Base-by-base conservation (phyloP, 768 basidiomycete species). In the Aureoboletus auriporus region DNA sequence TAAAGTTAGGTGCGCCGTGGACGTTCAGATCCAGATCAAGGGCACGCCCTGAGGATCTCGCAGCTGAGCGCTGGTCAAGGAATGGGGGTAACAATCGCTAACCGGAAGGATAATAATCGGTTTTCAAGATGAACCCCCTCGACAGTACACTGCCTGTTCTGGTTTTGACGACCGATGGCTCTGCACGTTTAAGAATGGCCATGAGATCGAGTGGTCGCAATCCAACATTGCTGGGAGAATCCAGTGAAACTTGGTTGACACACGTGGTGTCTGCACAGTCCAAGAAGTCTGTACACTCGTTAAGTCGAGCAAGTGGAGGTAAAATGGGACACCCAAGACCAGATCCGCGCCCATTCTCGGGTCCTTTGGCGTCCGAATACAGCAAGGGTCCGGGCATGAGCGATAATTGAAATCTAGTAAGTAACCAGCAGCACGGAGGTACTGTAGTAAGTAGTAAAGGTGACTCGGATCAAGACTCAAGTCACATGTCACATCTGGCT, bases 1-100 rank as follows among this genome's bases (percentile, higher is more conserved):
- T 76, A 63, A 98, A 97, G 69, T 98, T 97, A 4, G 95, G 93
- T 14, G 95, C 95, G 30, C 96, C 95, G 61, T 93, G 86, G 8
- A 99, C 76, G 49, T 89, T 91, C 26, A 97, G 75, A 59, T 95
- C 92, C 2, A 98, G 78, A 63, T 95, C 90, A 37, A 93, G 73
- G 4, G 93, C 93, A 54, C 93, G 81, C 37, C 90, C 90, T 92
- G 51, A 12, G 28, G 31, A 28, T 11, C 34, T 26, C 31, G 40
- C 26, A 30, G 37, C n/a, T 53, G 42, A 59, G 42, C 41, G 16
- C 30, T 33, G n/a, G 36, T 36, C 31, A 31, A 17, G 23, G 14
- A 34, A 46, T 28, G 13, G 39, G 14, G 27, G 8, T 30, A 23
- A 48, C 33, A 50, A 35, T 59, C 63, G 54, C 63, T 29, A 51